These are phyloP conservation scores for Sporobolomyces phaffii DNA, from an alignment of 768 basidiomycete species.

Conservation along the genomic window DNA sequence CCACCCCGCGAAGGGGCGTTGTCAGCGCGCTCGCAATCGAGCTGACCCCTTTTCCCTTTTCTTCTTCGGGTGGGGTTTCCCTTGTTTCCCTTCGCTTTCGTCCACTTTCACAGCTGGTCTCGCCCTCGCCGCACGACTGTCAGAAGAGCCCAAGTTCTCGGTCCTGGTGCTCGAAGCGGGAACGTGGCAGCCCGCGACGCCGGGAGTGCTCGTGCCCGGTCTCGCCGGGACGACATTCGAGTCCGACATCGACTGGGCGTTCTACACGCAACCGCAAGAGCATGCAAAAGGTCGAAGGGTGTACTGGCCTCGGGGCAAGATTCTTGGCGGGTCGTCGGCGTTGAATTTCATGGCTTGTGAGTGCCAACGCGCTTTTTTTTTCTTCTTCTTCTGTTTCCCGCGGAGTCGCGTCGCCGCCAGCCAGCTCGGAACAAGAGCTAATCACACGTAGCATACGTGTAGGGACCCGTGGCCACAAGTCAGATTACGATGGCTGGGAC, in stretches of 20 bases:
- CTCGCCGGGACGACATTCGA: slow-evolving; percentile 18
- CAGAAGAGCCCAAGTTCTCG: slow-evolving; percentile 39
- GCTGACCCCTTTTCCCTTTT: too few species aligned
- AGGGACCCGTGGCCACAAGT: slow-evolving; percentile 18
- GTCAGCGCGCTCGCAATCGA: not conserved
- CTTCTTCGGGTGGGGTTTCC: too few species aligned
- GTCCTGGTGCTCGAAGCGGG: slow-evolving; percentile 44
- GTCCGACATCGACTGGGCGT: slow-evolving; percentile 17
- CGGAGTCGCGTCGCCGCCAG: too few species aligned
- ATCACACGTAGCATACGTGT: not conserved
- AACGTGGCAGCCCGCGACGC: slow-evolving; percentile 22
- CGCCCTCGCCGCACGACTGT: slow-evolving; percentile 40
- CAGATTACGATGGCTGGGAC: slow-evolving; percentile 7
- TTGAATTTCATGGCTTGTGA: slow-evolving; percentile 27
- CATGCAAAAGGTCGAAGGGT: not conserved
- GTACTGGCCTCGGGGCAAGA: slow-evolving; percentile 24
- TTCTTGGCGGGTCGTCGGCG: slow-evolving; percentile 15
- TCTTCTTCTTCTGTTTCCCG: too few species aligned
- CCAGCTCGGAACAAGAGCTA: too few species aligned
- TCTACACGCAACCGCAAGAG: slow-evolving; percentile 15
- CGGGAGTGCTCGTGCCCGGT: slow-evolving; percentile 19
- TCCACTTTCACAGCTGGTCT: slow-evolving; percentile 31
- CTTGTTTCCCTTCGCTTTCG: not conserved
- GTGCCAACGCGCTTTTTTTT: not conserved
- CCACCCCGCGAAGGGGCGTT: too few species aligned